A percentile compares a stretch with the other conserved stretches of the same genome.
phyloP scores from a whole-genome alignment of 192 early-diverging fungal genomes.

The Entomortierella parvispora region DNA sequence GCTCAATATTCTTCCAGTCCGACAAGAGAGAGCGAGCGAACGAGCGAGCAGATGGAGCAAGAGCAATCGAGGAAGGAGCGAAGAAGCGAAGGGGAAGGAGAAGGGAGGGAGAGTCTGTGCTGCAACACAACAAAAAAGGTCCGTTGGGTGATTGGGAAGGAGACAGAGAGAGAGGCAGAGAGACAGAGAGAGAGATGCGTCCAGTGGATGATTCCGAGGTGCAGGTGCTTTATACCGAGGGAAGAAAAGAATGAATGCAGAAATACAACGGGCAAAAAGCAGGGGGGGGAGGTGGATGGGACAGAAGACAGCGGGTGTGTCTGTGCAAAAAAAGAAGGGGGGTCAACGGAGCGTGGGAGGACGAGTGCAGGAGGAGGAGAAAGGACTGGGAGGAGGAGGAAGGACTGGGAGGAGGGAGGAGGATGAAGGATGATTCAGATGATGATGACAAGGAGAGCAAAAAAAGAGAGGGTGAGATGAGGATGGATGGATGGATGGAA shows the following conservation, averaged over 20 bases:
- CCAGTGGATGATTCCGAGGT: neutral
- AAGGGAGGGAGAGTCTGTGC: neutral
- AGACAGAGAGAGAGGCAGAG: neutral
- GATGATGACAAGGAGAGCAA: slow-evolving; percentile 1
- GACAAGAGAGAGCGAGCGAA: neutral
- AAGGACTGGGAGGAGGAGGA: neutral
- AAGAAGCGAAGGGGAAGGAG: neutral
- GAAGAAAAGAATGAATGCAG: neutral
- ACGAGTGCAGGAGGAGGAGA: neutral
- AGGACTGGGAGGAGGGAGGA: neutral
- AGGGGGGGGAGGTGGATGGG: neutral
- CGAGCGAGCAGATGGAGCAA: neutral
- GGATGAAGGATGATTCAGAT: slow-evolving; percentile 7
- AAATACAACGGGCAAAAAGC: neutral
- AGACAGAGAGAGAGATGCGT: no score
- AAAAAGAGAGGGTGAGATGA: neutral
- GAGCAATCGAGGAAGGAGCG: neutral
- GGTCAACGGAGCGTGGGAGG: neutral
- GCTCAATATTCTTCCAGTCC: neutral
- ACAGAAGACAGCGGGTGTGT: neutral
- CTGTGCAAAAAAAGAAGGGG: neutral
- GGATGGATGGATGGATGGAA: neutral
- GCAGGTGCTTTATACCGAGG: neutral
- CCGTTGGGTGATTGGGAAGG: neutral
- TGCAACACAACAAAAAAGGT: neutral